Percentiles rank a stretch among this genome's conserved stretches.
phyloP scores from a whole-genome alignment of 768 basidiomycete genomes.

The Trametopsis cervina region DNA sequence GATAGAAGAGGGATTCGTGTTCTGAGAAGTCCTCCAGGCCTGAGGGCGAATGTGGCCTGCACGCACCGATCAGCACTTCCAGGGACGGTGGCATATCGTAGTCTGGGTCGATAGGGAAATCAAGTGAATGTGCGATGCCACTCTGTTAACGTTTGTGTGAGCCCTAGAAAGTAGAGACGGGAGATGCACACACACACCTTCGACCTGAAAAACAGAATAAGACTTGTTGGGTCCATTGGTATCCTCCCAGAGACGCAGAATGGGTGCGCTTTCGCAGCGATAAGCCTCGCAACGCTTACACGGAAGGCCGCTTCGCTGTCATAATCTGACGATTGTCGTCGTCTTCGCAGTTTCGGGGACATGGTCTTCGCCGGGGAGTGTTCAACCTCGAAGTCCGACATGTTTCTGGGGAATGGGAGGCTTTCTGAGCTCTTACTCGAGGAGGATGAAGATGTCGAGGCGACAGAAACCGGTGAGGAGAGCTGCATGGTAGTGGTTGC shows the following conservation, averaged over 20 bases:
- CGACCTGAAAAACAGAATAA: constrained; percentile 73
- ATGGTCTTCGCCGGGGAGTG: constrained; percentile 17
- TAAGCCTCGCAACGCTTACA: constrained; percentile 45
- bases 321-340: constrained; percentile 33
- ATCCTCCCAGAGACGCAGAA: constrained; percentile 65
- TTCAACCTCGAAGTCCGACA: constrained; percentile 64
- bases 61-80: constrained; percentile 71
- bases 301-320: constrained; percentile 48
- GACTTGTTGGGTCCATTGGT: constrained; percentile 57
- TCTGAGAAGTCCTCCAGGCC: constrained; percentile 46
- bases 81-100: constrained; percentile 70
- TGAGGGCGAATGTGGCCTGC: constrained; percentile 55
- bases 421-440: constrained; percentile 35
- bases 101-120: constrained; percentile 76
- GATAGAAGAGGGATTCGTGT: constrained; percentile 66
- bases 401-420: constrained; percentile 32
- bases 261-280: constrained; percentile 52
- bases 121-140: constrained; percentile 72
- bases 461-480: constrained; percentile 17
- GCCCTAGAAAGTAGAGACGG: not conserved
- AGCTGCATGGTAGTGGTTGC: constrained; percentile 14
- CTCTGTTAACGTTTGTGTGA: constrained; percentile 36
- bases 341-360: constrained; percentile 16
- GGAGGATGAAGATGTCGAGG: constrained; percentile 13
- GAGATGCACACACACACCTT: constrained; percentile 41